Conservation (phyloP, 768 basidiomycete species). For the Pisolithus sp. region DNA sequence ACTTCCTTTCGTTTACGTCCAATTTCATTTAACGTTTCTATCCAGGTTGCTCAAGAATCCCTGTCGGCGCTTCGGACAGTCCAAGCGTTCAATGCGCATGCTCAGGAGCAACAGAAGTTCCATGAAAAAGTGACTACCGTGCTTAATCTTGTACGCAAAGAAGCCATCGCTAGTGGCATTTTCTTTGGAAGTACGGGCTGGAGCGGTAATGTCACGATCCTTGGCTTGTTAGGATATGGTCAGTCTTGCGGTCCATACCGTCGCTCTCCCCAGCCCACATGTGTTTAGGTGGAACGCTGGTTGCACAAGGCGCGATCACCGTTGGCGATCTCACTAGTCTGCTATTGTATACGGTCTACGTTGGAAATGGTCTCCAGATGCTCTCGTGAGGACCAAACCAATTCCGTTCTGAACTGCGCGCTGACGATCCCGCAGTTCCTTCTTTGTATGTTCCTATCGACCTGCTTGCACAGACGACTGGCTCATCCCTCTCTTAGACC, state of each 20-base stretch:
- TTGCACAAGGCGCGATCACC: constrained; percentile 80
- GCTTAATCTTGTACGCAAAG: constrained; percentile 71
- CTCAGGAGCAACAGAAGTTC: constrained; percentile 75
- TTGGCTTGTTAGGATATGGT: constrained; percentile 91
- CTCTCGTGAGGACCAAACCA: constrained; percentile 48
- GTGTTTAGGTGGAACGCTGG: constrained; percentile 75
- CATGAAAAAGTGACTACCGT: constrained; percentile 57
- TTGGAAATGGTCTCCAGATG: constrained; percentile 74
- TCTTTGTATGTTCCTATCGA: constrained; percentile 30
- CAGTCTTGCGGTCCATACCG: constrained; percentile 11
- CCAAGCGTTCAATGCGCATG: constrained; percentile 83
- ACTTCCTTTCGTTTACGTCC: background rate
- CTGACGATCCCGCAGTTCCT: constrained; percentile 21
- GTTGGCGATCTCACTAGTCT: constrained; percentile 89
- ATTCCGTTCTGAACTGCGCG: constrained; percentile 1
- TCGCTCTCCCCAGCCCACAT: background rate
- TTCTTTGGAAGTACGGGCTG: constrained; percentile 91
- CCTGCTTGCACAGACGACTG: background rate
- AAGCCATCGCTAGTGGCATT: constrained; percentile 84
- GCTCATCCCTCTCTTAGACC: constrained; percentile 39
- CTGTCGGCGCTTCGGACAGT: constrained; percentile 83
- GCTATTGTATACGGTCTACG: constrained; percentile 86
- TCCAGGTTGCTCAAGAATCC: constrained; percentile 80
- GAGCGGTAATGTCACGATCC: constrained; percentile 88
- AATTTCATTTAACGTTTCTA: background rate